These are phyloP conservation scores for Xanthoceras sorbifolium DNA, from an alignment of 345 rosid species.

Conservation along the genomic window DNA sequence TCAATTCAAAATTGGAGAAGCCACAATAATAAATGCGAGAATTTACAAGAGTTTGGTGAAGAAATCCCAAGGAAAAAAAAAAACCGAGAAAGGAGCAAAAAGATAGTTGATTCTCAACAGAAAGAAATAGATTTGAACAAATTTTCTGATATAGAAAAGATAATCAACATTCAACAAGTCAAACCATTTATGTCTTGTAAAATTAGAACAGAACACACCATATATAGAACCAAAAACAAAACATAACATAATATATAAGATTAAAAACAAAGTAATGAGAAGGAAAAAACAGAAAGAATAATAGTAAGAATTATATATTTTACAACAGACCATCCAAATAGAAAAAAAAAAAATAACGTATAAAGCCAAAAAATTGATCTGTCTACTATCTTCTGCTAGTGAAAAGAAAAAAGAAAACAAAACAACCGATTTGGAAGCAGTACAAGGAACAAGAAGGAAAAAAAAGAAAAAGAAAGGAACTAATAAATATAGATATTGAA, in stretches of 20 bases:
- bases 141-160: neutral
- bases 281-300: neutral
- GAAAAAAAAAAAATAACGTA: too few relatives aligned
- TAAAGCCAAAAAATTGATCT: too few relatives aligned
- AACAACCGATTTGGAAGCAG: too few relatives aligned
- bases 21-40: neutral
- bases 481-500: too few relatives aligned
- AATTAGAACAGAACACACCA: neutral
- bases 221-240: too few relatives aligned
- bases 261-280: neutral
- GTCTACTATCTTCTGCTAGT: too few relatives aligned
- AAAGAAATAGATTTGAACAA: neutral
- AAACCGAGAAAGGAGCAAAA: neutral
- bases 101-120: too few relatives aligned
- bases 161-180: neutral
- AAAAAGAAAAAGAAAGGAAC: too few relatives aligned
- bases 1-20: neutral
- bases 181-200: neutral
- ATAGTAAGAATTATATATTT: slow-evolving; percentile 18
- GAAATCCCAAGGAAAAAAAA: neutral
- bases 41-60: too few relatives aligned
- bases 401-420: too few relatives aligned
- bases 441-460: too few relatives aligned
- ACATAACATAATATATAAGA: neutral
- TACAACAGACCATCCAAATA: slow-evolving; percentile 17